Conservation (phyloP, 2,329 filamentous ascomycete species). For the Ramichloridium luteum region DNA sequence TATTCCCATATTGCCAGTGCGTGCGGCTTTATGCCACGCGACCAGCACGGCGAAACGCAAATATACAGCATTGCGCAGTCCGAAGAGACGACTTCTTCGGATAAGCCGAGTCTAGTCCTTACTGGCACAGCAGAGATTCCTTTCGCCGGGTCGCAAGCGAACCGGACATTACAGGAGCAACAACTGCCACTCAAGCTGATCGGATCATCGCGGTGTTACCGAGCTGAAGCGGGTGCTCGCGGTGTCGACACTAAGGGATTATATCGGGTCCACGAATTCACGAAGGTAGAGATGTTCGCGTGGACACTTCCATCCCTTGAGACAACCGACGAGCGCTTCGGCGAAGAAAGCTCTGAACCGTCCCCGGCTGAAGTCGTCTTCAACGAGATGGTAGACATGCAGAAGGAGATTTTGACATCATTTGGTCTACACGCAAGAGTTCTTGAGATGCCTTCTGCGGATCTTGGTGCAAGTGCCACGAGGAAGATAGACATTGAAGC, state of each 20-base stretch:
- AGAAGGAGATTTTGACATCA: constrained; percentile 66
- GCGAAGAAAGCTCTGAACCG: constrained; percentile 12
- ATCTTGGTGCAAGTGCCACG: constrained; percentile 77
- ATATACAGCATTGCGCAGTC: constrained; percentile 63
- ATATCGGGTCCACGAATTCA: constrained; percentile 96
- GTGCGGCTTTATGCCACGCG: constrained; percentile 88
- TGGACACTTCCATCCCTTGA: constrained; percentile 48
- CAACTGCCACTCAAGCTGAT: constrained; percentile 68
- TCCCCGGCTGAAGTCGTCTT: constrained; percentile 50
- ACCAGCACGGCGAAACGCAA: constrained; percentile 82
- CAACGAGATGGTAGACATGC: constrained; percentile 74
- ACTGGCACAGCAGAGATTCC: constrained; percentile 91
- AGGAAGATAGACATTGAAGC: constrained; percentile 91
- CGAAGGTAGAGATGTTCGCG: constrained; percentile 94
- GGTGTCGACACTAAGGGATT: constrained; percentile 87
- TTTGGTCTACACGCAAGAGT: constrained; percentile 77
- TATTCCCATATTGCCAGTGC: constrained; percentile 83
- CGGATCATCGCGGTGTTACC: constrained; percentile 82
- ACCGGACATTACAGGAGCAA: constrained; percentile 49
- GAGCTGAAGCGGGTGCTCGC: constrained; percentile 83
- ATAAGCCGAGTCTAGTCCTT: constrained; percentile 60
- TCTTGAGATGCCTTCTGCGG: constrained; percentile 79
- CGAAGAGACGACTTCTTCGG: constrained; percentile 46
- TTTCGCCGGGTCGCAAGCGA: constrained; percentile 79
- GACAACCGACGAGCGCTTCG: constrained; percentile 17